A percentile compares a stretch with the other conserved stretches of the same genome.
phyloP scores from a whole-genome alignment of 2,329 filamentous ascomycete genomes.

The Neoarthrinium moseri region DNA sequence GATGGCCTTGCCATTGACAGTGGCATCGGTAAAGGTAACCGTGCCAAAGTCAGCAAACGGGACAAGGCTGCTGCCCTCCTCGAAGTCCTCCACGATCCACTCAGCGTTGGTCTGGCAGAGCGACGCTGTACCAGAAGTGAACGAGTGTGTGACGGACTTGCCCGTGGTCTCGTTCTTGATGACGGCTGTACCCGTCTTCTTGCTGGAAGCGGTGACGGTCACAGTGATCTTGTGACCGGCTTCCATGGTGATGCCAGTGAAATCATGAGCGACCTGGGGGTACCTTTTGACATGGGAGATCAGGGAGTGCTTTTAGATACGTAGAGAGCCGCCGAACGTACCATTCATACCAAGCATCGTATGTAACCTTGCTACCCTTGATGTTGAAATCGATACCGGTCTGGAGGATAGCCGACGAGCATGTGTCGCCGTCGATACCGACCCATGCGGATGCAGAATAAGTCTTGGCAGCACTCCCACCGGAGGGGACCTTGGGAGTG shows the following conservation, averaged over 20 bases:
- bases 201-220: constrained; percentile 35
- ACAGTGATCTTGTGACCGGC: constrained; percentile 25
- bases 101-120: constrained; percentile 58
- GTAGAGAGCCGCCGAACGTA: too few species aligned
- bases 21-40: constrained; percentile 39
- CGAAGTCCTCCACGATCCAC: constrained; percentile 62
- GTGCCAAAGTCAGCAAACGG: constrained; percentile 44
- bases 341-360: constrained; percentile 58
- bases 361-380: constrained; percentile 37
- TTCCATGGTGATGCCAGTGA: constrained; percentile 39
- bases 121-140: constrained; percentile 37
- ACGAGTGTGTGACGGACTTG: constrained; percentile 49
- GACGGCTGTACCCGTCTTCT: constrained; percentile 40
- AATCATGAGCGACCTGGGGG: constrained; percentile 45
- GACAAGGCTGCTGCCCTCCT: constrained; percentile 36
- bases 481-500: constrained; percentile 33
- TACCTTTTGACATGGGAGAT: too few species aligned
- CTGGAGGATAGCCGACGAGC: constrained; percentile 52
- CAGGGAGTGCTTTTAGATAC: too few species aligned
- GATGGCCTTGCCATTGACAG: constrained; percentile 28
- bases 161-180: constrained; percentile 53
- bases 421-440: constrained; percentile 61
- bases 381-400: constrained; percentile 56
- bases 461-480: constrained; percentile 30
- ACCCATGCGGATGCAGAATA: constrained; percentile 53